Base-by-base conservation (phyloP, 805 yeast species). In the Metschnikowia cerradonensis region DNA sequence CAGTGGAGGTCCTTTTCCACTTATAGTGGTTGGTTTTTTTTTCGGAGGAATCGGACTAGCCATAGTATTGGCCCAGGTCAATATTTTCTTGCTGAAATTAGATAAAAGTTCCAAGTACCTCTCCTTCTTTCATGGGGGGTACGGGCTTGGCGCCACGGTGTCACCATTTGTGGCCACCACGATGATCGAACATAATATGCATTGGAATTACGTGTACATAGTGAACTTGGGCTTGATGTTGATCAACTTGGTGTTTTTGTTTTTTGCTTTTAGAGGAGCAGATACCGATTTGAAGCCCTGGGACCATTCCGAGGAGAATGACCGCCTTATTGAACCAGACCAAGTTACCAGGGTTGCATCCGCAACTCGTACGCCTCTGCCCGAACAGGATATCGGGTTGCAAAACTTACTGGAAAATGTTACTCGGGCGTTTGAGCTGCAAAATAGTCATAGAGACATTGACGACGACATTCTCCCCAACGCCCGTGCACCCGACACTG, bases 121-220 rank as follows among this genome's bases (percentile, higher is more conserved):
- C 17, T 58, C 61, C 3, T 49, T 52, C 15, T 61, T 58, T 50
- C 66, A 62, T 41, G 67, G 63, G 13, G 46, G 54, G 13, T 63
- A 63, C 51, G 67, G 67, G 5, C 17, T 60, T n/a, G 66, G 66
- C 6, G 58, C 65, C 41, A 48, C 67, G 54, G 43, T 66, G 6
- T 55, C 63, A 8, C 65, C 65, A 3, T 49, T 61, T 37, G 42
- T 55, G 23, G 63, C 64, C 19, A 60, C 63, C 3, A 49, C 58
- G 7, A 52, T 59, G 52, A 49, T 60, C 4, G 58, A 57, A 23
- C 45, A 50, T 11, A 52, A 49, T 4, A 36, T 61, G 40, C 36
- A 34, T 17, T 61, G 65, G 65, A 53, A 61, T 50, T 58, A 48
- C 47, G 53, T 58, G 23, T 61, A 59, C 49, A 37, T 61, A 19